Conservation (phyloP, 352 stramenopile genomes). For the Blastocystis sp. region DNA sequence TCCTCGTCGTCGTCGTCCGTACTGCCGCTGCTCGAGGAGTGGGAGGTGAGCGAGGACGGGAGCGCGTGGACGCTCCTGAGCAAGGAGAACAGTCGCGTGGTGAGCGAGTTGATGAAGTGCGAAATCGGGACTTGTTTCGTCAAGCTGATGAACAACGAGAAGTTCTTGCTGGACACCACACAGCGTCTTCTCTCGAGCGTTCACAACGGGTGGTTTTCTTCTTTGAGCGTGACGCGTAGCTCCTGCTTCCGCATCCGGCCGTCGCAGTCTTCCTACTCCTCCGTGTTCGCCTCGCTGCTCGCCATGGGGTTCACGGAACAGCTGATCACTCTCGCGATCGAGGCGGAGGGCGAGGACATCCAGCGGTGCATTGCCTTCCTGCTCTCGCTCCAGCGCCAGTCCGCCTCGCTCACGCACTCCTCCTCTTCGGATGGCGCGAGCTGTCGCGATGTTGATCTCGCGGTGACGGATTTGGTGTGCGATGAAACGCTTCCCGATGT, state of each 20-base stretch:
- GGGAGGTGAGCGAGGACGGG: constrained; percentile 8
- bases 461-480: background rate
- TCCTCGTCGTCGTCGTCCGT: background rate
- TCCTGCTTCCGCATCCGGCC: background rate
- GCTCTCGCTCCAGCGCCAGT: constrained; percentile 1
- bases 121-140: constrained; percentile 11
- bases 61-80: background rate
- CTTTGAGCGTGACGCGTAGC: background rate
- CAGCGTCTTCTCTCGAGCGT: background rate
- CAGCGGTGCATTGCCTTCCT: background rate
- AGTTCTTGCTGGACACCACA: constrained; percentile 27
- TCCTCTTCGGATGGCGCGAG: background rate
- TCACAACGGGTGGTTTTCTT: background rate
- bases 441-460: background rate
- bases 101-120: background rate
- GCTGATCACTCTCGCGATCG: background rate
- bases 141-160: background rate
- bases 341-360: constrained; percentile 5
- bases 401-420: background rate
- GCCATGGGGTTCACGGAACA: background rate
- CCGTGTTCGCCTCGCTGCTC: background rate
- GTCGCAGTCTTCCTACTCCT: background rate
- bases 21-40: background rate
- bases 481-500: background rate
- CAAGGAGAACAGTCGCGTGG: constrained; percentile 6